A percentile compares a stretch with the other conserved stretches of the same genome.
Conservation (phyloP, 345 rosid species). For the Isatis tinctoria region DNA sequence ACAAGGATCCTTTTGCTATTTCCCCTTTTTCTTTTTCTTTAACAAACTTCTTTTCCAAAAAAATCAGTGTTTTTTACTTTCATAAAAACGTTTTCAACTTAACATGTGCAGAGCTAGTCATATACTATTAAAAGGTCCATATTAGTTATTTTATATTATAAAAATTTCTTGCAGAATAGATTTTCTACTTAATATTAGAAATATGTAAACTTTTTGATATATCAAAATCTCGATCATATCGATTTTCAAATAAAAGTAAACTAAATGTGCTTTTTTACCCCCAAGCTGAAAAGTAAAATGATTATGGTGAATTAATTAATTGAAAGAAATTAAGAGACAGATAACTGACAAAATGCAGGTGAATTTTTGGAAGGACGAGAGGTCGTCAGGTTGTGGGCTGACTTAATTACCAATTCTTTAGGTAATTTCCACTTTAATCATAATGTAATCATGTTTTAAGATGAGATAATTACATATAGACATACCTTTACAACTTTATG, state of each 20-base stretch:
- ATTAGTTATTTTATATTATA: neutral
- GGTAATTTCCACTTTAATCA: slow-evolving; percentile 56
- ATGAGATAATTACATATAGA: no score
- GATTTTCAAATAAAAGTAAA: slow-evolving; percentile 24
- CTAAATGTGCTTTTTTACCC: neutral
- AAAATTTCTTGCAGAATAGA: neutral
- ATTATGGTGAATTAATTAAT: neutral
- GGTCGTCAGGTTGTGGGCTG: slow-evolving; percentile 89
- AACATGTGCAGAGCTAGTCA: neutral
- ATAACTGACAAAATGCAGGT: slow-evolving; percentile 82
- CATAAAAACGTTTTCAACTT: neutral
- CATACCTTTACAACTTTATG: no score
- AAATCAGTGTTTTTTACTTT: neutral
- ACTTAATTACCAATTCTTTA: slow-evolving; percentile 50
- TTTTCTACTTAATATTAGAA: neutral
- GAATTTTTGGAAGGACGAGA: slow-evolving; percentile 69
- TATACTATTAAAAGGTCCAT: neutral
- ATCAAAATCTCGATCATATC: slow-evolving; percentile 24
- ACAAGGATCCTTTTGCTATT: slow-evolving; percentile 1
- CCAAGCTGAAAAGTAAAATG: slow-evolving; percentile 18
- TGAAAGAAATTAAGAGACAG: slow-evolving; percentile 40
- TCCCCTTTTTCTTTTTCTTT: slow-evolving; percentile 36
- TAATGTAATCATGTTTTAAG: slow-evolving; percentile 79
- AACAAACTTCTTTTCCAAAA: neutral
- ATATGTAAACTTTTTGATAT: neutral